Conservation (phyloP, 2,329 filamentous ascomycete species). For the Pseudopithomyces maydicus region DNA sequence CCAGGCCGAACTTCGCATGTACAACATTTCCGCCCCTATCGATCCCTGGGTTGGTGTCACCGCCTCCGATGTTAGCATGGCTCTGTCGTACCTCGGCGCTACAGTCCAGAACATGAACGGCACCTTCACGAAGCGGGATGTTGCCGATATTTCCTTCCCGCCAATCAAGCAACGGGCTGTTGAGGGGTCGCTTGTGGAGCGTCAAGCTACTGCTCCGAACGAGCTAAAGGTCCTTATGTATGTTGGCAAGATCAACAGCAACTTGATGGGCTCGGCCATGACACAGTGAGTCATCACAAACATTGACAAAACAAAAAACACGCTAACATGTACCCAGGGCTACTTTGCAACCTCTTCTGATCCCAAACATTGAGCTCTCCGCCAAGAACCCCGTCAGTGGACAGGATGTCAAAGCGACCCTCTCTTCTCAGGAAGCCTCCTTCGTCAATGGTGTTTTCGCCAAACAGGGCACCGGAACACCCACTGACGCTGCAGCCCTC, state of each 20-base stretch:
- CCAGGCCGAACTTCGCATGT: constrained; percentile 77
- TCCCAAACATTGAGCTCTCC: constrained; percentile 70
- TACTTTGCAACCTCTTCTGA: constrained; percentile 66
- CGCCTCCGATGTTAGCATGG: constrained; percentile 47
- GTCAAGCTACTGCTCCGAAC: constrained; percentile 33
- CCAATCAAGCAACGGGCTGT: constrained; percentile 24
- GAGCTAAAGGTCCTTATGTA: constrained; percentile 69
- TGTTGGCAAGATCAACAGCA: constrained; percentile 68
- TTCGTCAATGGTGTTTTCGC: constrained; percentile 76
- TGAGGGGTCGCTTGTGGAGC: constrained; percentile 34
- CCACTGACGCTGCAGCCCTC: constrained; percentile 48
- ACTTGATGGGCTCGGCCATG: constrained; percentile 60
- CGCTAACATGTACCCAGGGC: constrained; percentile 49
- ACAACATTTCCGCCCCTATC: constrained; percentile 66
- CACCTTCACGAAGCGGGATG: constrained; percentile 36
- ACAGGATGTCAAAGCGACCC: constrained; percentile 62
- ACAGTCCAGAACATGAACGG: constrained; percentile 47
- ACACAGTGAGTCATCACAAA: constrained; percentile 59
- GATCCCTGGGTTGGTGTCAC: constrained; percentile 52
- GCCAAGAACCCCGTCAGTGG: constrained; percentile 57
- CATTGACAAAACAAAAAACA: neutral
- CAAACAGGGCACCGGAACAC: constrained; percentile 57
- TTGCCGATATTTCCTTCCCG: constrained; percentile 30
- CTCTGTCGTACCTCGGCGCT: constrained; percentile 48
- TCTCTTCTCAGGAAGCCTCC: constrained; percentile 71